A percentile compares a stretch with the other conserved stretches of the same genome.
Conservation (phyloP, 2,329 filamentous ascomycete species). For the Aspergillus puulaauensis region DNA sequence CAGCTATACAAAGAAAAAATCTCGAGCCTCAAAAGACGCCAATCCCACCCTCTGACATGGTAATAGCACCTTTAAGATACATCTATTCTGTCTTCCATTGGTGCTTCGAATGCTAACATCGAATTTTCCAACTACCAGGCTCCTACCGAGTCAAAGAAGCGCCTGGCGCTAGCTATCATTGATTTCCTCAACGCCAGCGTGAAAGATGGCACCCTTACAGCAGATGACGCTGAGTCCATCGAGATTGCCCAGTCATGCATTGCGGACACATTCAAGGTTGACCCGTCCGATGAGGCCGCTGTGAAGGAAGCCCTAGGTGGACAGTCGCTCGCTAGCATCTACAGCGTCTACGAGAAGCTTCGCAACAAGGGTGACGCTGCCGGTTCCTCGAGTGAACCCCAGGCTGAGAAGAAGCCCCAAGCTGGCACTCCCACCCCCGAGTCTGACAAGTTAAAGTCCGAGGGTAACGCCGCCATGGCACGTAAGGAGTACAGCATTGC, state of each 20-base stretch:
- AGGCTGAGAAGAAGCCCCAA: conserved; percentile 40
- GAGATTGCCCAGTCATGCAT: conserved; percentile 95
- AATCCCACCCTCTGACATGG: conserved; percentile 2
- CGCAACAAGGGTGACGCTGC: conserved; percentile 60
- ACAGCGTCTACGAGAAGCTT: conserved; percentile 93
- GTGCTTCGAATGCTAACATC: not conserved
- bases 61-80: not conserved
- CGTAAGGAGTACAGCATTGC: conserved; percentile 83
- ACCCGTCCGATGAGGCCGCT: conserved; percentile 72
- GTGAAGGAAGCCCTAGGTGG: conserved; percentile 75
- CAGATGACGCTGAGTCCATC: conserved; percentile 89
- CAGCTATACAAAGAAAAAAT: conserved; percentile 2
- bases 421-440: conserved; percentile 55
- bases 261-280: conserved; percentile 90
- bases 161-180: conserved; percentile 94
- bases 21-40: not conserved
- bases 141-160: conserved; percentile 65
- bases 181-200: conserved; percentile 86
- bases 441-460: conserved; percentile 83
- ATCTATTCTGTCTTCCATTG: not conserved
- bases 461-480: conserved; percentile 93
- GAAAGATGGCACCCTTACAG: conserved; percentile 80
- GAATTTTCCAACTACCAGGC: conserved; percentile 26
- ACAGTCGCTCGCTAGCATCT: conserved; percentile 88
- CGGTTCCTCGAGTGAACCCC: conserved; percentile 46